phyloP scores from a whole-genome alignment of 208 protist species.

The Trypanosoma scelopori region DNA sequence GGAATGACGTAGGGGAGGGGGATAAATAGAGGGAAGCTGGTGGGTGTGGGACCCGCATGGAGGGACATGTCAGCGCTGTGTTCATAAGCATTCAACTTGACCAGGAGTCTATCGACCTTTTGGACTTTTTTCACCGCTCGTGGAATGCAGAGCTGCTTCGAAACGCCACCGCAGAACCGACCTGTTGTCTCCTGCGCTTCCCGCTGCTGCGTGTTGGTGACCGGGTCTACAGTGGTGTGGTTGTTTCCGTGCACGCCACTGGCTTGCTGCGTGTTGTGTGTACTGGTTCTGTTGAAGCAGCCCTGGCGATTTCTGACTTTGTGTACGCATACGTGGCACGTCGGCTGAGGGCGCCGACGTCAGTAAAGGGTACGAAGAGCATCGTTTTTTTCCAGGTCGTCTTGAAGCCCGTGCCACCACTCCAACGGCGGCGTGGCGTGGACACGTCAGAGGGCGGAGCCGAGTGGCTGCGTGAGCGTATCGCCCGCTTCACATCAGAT shows the following conservation, averaged over 20 bases:
- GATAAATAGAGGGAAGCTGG: background rate
- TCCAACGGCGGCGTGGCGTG: background rate
- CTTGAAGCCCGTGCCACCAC: background rate
- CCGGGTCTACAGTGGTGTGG: constrained; percentile 29
- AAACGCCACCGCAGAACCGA: constrained; percentile 24
- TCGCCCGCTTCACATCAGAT: background rate
- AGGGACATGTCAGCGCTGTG: constrained; percentile 27
- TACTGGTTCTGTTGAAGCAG: constrained; percentile 25
- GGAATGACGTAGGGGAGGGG: too few relatives aligned
- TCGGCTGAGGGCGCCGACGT: background rate
- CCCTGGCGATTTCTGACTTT: constrained; percentile 27
- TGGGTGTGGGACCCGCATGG: constrained; percentile 11
- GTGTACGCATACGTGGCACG: constrained; percentile 20
- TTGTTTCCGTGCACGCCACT: constrained; percentile 23
- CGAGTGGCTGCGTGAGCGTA: constrained; percentile 25
- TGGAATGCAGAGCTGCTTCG: constrained; percentile 45
- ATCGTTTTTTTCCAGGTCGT: constrained; percentile 26
- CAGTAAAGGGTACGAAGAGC: constrained; percentile 15
- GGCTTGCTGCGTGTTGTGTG: constrained; percentile 29
- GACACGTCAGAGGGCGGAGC: constrained; percentile 15
- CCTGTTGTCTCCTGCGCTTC: constrained; percentile 33
- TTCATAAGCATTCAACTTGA: constrained; percentile 32
- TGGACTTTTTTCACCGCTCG: constrained; percentile 27
- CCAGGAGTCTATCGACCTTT: constrained; percentile 18
- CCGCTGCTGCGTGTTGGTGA: constrained; percentile 29